Evolutionary conservation across 1,284 basidiomycete genomes (phyloP).

Genomic region (Gomphus bonarii): DNA sequence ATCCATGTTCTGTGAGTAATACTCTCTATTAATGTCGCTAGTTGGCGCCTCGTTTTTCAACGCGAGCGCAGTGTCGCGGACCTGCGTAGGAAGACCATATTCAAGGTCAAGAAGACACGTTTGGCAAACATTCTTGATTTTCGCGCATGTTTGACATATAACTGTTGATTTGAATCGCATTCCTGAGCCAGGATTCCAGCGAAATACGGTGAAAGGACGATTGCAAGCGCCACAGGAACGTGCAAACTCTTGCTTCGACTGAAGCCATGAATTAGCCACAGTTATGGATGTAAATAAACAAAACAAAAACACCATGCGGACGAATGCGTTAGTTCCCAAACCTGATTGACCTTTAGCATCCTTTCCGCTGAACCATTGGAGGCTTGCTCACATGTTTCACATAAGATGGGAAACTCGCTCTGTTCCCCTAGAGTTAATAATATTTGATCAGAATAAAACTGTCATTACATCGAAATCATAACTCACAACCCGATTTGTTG

Average conservation of each 20-base stretch:
- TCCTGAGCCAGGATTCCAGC: conserved; percentile 94
- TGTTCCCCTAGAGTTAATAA: conserved; percentile 45
- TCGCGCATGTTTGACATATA: conserved; percentile 97
- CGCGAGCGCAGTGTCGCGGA: conserved; percentile 90
- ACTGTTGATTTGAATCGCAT: conserved; percentile 97
- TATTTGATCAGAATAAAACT: neutral
- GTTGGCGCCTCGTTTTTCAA: conserved; percentile 83
- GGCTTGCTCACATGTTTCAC: conserved; percentile 55
- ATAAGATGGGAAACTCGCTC: conserved; percentile 83
- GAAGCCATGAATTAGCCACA: neutral
- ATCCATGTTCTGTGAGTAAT: conserved; percentile 96
- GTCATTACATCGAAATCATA: neutral
- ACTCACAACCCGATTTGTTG: conserved; percentile 70
- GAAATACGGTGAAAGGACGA: conserved; percentile 93
- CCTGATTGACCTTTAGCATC: conserved; percentile 34
- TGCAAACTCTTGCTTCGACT: conserved; percentile 96
- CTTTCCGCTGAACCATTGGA: conserved; percentile 9
- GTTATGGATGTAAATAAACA: neutral
- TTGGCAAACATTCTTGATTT: conserved; percentile 98
- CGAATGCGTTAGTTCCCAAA: conserved; percentile 80
- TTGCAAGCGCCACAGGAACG: conserved; percentile 94
- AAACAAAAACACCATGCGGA: conserved; percentile 65
- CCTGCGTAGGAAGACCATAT: conserved; percentile 94
- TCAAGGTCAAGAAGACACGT: conserved; percentile 95
- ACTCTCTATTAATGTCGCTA: conserved; percentile 95